These are phyloP conservation scores for Coniosporium uncinatum DNA, from an alignment of 2,329 filamentous ascomycete genomes.

Conservation along the genomic window DNA sequence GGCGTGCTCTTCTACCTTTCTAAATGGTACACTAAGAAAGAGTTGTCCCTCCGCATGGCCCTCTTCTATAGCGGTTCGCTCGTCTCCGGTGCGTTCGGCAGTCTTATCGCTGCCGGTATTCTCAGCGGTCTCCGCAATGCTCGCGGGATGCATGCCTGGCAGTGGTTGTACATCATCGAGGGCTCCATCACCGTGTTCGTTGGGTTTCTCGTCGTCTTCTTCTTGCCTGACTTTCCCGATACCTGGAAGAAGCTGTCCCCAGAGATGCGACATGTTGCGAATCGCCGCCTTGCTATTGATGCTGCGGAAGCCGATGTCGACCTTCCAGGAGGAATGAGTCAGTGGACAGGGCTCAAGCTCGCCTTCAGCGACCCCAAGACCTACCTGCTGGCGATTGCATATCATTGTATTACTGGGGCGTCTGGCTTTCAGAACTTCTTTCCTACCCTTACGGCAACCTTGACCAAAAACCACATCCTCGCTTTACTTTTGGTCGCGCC, in stretches of 20 bases:
- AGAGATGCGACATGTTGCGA: too few species aligned
- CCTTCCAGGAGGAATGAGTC: background rate
- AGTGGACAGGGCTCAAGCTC: slow-evolving; percentile 3
- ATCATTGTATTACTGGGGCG: slow-evolving; percentile 4
- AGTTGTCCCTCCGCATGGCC: slow-evolving; percentile 29
- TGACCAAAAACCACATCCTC: slow-evolving; percentile 8
- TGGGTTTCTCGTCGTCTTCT: slow-evolving; percentile 17
- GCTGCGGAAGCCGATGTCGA: slow-evolving; percentile 1
- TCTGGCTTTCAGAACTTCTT: slow-evolving; percentile 6
- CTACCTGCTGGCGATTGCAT: slow-evolving; percentile 5
- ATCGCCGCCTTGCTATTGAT: slow-evolving; percentile 4
- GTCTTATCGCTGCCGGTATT: slow-evolving; percentile 30
- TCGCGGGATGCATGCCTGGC: slow-evolving; percentile 31
- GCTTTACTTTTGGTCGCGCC: slow-evolving; percentile 24
- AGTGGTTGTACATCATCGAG: slow-evolving; percentile 36
- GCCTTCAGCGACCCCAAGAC: slow-evolving; percentile 6
- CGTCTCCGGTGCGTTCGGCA: slow-evolving; percentile 31
- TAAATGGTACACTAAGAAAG: slow-evolving; percentile 26
- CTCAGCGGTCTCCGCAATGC: slow-evolving; percentile 27
- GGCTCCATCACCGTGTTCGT: slow-evolving; percentile 25
- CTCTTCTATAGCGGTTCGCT: slow-evolving; percentile 29
- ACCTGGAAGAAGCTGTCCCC: slow-evolving; percentile 3
- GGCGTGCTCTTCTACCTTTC: slow-evolving; percentile 27
- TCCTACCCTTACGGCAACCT: slow-evolving; percentile 5
- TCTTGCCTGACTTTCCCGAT: slow-evolving; percentile 7